phyloP scores from a whole-genome alignment of 495 filamentous ascomycete genomes.

The Penicillium odoratum region DNA sequence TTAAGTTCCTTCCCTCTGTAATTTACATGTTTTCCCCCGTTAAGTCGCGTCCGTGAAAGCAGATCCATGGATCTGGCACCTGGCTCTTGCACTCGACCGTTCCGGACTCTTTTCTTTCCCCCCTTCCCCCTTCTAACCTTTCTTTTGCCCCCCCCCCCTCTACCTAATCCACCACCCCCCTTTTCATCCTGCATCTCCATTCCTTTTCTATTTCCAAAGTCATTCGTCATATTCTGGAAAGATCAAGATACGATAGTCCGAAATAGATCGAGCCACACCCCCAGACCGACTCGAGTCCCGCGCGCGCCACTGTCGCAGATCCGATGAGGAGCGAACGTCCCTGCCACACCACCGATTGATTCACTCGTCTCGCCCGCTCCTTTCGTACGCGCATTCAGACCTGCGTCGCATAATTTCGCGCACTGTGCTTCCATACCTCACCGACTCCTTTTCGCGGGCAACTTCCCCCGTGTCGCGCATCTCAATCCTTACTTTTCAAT shows the following conservation, averaged over 20 bases:
- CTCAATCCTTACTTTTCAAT: slow-evolving; percentile 11
- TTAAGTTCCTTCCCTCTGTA: slow-evolving; percentile 11
- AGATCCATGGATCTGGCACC: slow-evolving; percentile 37
- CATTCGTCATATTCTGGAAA: slow-evolving; percentile 16
- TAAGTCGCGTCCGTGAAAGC: slow-evolving; percentile 32
- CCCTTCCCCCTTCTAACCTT: slow-evolving; percentile 21
- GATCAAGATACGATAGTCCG: background rate
- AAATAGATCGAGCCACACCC: background rate
- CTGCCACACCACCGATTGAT: slow-evolving; percentile 18
- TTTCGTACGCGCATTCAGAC: slow-evolving; percentile 12
- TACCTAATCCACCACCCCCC: slow-evolving; percentile 18
- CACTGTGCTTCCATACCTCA: slow-evolving; percentile 22
- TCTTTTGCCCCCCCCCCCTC: slow-evolving; percentile 16
- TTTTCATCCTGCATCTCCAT: slow-evolving; percentile 26
- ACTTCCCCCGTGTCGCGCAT: slow-evolving; percentile 29
- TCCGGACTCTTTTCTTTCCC: slow-evolving; percentile 34
- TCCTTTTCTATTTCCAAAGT: slow-evolving; percentile 19
- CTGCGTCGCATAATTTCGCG: slow-evolving; percentile 20
- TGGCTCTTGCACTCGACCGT: slow-evolving; percentile 25
- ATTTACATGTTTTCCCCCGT: slow-evolving; percentile 15
- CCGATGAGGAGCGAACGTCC: slow-evolving; percentile 26
- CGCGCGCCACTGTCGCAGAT: slow-evolving; percentile 27
- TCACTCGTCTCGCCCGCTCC: slow-evolving; percentile 19
- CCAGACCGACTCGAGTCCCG: slow-evolving; percentile 12
- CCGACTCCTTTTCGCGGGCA: slow-evolving; percentile 20